Conservation (phyloP, 805 yeast species). For the Ogataea populi-albae region DNA sequence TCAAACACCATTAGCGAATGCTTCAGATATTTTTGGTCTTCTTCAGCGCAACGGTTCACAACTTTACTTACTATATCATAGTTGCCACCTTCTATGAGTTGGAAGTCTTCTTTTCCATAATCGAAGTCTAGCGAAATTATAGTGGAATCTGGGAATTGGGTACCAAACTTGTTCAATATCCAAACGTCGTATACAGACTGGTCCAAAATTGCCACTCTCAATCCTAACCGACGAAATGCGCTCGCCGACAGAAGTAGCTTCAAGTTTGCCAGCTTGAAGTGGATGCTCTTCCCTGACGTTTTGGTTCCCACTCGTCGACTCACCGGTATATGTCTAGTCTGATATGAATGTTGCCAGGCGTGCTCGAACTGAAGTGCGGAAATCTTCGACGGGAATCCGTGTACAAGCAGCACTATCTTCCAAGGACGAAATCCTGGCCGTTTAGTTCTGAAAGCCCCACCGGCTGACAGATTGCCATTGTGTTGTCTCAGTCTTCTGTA, state of each 20-base stretch:
- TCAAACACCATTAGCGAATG: slow-evolving; percentile 15
- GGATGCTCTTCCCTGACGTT: slow-evolving; percentile 40
- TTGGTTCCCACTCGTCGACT: slow-evolving; percentile 38
- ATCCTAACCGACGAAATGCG: slow-evolving; percentile 44
- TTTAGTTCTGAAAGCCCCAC: slow-evolving; percentile 72
- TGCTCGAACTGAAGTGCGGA: slow-evolving; percentile 80
- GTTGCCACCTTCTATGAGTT: slow-evolving; percentile 27
- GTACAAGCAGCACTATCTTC: slow-evolving; percentile 60
- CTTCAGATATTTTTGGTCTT: slow-evolving; percentile 16
- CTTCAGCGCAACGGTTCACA: slow-evolving; percentile 9
- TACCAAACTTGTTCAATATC: slow-evolving; percentile 34
- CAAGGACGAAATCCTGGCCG: slow-evolving; percentile 63
- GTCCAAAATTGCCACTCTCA: slow-evolving; percentile 47
- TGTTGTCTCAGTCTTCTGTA: slow-evolving; percentile 66
- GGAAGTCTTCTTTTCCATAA: slow-evolving; percentile 2
- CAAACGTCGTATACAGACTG: slow-evolving; percentile 32
- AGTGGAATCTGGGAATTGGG: slow-evolving; percentile 23
- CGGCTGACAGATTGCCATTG: slow-evolving; percentile 60
- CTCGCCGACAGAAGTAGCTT: slow-evolving; percentile 40
- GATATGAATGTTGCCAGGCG: slow-evolving; percentile 75
- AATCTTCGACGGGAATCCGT: slow-evolving; percentile 69
- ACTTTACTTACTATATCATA: slow-evolving; percentile 27
- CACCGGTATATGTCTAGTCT: slow-evolving; percentile 55
- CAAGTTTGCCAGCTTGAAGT: slow-evolving; percentile 46
- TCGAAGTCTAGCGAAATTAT: slow-evolving; percentile 15